Base-by-base conservation (phyloP, 176 grass and related monocot genomes). In the Aegilops speltoides region DNA sequence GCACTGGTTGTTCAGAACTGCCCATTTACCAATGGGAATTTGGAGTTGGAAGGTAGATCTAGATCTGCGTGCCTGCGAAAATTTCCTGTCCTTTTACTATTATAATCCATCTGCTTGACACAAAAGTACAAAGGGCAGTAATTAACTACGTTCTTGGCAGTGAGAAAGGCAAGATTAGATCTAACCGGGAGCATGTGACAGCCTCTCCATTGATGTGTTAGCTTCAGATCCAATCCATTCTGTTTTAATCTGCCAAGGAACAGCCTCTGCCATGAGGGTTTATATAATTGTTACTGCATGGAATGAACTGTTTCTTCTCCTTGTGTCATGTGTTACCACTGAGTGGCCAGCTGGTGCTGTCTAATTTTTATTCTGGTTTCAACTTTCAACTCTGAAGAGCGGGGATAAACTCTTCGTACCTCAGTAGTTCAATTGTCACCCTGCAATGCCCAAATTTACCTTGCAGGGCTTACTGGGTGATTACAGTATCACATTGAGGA, bases 21-120 rank as follows among this genome's bases (percentile, higher is more conserved):
- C 86, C 38, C 89, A 88, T 91, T 91, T 91, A 88, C 82, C 86
- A 40, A 91, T 72, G 77, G 86, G 89, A 91, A 88, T 88, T 91
- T 88, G 83, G 83, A 86, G 67, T 74, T 38, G 37, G 84, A 83
- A 83, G 90, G 83, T 92, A 92, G 90, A 92, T 92, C 87, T 92
- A 92, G 83, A 92, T 92, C 83, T 75, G 83, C 14, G 73, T 74
- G 83, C 83, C 90, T 86, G 89, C 82, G 6, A 91, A 91, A 91
- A 91, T 91, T 91, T 85, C 38, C 77, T 81, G 69, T 60, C 68
- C 82, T 88, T 91, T 87, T 80, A 73, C 81, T 67, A 84, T 78
- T 85, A 80, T 84, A 81, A 84, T 82, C 80, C 50, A 54, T 45
- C 70, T 70, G 69, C 77, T 24, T 75, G 79, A 80, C 71, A 91